phyloP scores from a whole-genome alignment of 352 stramenopile genomes.

The Blastocystis sp. region DNA sequence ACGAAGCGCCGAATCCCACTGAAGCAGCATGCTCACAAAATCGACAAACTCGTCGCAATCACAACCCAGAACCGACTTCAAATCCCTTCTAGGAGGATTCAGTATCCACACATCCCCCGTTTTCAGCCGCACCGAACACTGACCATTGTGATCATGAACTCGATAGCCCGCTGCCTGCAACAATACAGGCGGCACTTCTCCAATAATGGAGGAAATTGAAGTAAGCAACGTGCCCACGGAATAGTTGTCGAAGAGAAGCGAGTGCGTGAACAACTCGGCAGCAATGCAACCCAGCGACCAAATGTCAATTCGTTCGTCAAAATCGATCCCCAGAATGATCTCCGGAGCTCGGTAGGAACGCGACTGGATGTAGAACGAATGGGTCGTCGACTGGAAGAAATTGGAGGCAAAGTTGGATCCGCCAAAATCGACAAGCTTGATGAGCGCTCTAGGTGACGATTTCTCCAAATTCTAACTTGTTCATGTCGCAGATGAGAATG shows the following conservation, averaged over 20 bases:
- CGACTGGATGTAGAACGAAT: conserved; percentile 75
- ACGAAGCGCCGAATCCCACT: conserved; percentile 74
- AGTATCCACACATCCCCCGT: conserved; percentile 68
- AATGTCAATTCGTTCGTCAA: conserved; percentile 77
- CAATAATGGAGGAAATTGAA: conserved; percentile 10
- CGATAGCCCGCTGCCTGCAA: background rate
- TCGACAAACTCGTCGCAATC: conserved; percentile 63
- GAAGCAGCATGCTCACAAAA: conserved; percentile 72
- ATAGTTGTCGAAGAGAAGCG: conserved; percentile 78
- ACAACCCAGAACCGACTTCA: background rate
- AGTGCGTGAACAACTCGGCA: conserved; percentile 73
- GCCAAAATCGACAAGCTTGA: conserved; percentile 86
- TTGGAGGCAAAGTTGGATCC: conserved; percentile 76
- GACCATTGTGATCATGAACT: conserved; percentile 62
- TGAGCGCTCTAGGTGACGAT: conserved; percentile 53
- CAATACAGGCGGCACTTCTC: conserved; percentile 8
- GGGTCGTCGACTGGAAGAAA: conserved; percentile 61
- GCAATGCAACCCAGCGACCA: conserved; percentile 75
- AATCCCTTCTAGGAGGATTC: conserved; percentile 27
- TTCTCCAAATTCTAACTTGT: background rate
- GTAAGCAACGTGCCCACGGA: conserved; percentile 74
- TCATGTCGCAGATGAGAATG: conserved; percentile 66
- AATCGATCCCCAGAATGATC: conserved; percentile 76
- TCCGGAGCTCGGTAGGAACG: conserved; percentile 71
- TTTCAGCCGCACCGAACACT: conserved; percentile 64